Evolutionary conservation across 345 rosid species (phyloP), one percentile per base, ranked within the genome.

Genomic region (Bruguiera sexangula): DNA sequence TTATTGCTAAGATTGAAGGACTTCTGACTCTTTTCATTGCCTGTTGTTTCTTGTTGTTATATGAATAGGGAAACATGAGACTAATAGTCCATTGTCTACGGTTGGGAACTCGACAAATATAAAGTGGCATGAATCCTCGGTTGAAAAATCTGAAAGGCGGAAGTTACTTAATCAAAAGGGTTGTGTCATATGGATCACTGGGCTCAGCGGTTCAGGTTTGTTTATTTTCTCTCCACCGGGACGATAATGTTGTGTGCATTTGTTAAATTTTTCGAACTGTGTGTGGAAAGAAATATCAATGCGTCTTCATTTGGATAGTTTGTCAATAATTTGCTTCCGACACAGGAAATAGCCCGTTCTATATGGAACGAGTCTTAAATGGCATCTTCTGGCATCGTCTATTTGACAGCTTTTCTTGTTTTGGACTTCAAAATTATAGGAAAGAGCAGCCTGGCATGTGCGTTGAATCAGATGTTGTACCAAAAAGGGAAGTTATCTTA

Each of bases 161-260:
- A 67, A 48, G 50, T 64, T 76, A 32, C 73, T 71, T 3, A 62
- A 67, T 48, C 80, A 76, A 15, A 76, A 67, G 31, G 80, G 80
- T 21, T 76, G 76, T 50, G 76, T 76, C 29, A 68, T 71, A 39
- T 71, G 80, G 80, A 71, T 76, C 61, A 76, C 80, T 3, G 80
- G 80, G 37, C 72, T 76, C 26, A 76, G 80, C 21, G 76, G 76
- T 56, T 67, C 76, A 66, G 80, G 80, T 76, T 67, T 52, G 30
- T 64, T 62, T 26, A n/a, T 55, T 9, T 22, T 24, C 5, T 7
- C 32, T 60, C 15, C 1, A 27, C 29, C 9, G 4, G 11, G 24
- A 13, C 22, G 30, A 10, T 24, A 3, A 56, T 24, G 6, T 56
- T 56, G 11, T 24, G 16, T 34, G 64, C 36, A 20, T 31, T 24